A percentile compares a stretch with the other conserved stretches of the same genome.
phyloP scores from a whole-genome alignment of 73 alveolate genomes.

The Paramecium bursaria region DNA sequence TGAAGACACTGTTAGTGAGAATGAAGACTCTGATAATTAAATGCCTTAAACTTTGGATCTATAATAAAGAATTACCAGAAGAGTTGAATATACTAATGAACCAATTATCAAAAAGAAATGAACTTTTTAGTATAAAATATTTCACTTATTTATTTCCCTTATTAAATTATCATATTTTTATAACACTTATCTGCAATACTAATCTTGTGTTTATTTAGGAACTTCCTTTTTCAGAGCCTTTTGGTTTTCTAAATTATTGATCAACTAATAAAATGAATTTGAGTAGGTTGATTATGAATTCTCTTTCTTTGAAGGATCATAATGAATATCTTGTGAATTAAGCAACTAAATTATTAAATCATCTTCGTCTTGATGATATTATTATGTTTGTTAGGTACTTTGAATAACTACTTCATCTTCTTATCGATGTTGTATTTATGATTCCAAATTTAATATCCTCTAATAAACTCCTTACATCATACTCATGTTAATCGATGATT shows the following conservation, averaged over 20 bases:
- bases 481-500: not conserved
- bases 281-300: no score
- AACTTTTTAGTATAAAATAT: not conserved
- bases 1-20: not conserved
- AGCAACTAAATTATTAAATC: not conserved
- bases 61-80: not conserved
- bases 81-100: not conserved
- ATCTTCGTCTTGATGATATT: not conserved
- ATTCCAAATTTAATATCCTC: not conserved
- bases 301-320: not conserved
- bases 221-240: not conserved
- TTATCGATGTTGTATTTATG: not conserved
- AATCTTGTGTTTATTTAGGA: not conserved
- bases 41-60: not conserved
- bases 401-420: not conserved
- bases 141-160: not conserved
- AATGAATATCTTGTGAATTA: no score
- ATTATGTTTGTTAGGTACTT: not conserved
- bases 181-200: not conserved
- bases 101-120: no score
- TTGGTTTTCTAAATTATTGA: no score
- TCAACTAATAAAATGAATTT: no score
- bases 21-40: not conserved
- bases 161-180: no score
- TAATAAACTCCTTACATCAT: not conserved